Percentiles rank a stretch among this genome's conserved stretches.
phyloP scores from a whole-genome alignment of 225 moss, liverwort and hornwort species.

The Marchantia paleacea region DNA sequence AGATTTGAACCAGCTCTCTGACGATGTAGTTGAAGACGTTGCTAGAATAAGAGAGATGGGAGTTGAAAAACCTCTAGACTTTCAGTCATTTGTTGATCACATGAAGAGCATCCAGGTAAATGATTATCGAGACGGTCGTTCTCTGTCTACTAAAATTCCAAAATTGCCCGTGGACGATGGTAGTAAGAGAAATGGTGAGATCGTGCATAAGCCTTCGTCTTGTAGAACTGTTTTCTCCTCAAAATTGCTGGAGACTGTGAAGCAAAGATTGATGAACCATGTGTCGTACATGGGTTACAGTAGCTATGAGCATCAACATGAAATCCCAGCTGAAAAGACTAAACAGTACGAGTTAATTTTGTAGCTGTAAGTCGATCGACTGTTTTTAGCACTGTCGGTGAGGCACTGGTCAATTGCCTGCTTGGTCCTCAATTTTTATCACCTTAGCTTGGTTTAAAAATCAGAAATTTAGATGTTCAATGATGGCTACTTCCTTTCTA shows the following conservation, averaged over 20 bases:
- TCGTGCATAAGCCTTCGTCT: too few relatives aligned
- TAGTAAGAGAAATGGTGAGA: too few relatives aligned
- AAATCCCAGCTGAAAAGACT: neutral
- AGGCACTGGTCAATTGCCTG: too few relatives aligned
- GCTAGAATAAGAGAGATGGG: slow-evolving; percentile 60
- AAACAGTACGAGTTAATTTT: too few relatives aligned
- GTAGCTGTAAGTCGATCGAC: too few relatives aligned
- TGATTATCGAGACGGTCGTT: neutral
- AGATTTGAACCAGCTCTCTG: slow-evolving; percentile 53
- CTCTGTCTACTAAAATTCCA: neutral
- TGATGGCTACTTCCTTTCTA: too few relatives aligned
- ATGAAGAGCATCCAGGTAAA: slow-evolving; percentile 65
- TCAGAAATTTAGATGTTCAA: too few relatives aligned
- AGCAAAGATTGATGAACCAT: neutral
- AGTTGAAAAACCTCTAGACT: slow-evolving; percentile 53
- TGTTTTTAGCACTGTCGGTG: too few relatives aligned
- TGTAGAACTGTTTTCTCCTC: too few relatives aligned
- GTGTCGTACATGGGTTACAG: neutral
- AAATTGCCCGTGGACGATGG: too few relatives aligned
- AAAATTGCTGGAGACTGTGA: neutral
- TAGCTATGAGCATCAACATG: neutral
- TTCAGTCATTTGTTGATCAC: slow-evolving; percentile 55
- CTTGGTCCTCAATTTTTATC: too few relatives aligned
- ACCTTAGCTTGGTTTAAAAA: too few relatives aligned
- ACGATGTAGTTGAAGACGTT: slow-evolving; percentile 62